Evolutionary conservation across 805 yeast species (phyloP).

Genomic region (Metschnikowia henanensis): DNA sequence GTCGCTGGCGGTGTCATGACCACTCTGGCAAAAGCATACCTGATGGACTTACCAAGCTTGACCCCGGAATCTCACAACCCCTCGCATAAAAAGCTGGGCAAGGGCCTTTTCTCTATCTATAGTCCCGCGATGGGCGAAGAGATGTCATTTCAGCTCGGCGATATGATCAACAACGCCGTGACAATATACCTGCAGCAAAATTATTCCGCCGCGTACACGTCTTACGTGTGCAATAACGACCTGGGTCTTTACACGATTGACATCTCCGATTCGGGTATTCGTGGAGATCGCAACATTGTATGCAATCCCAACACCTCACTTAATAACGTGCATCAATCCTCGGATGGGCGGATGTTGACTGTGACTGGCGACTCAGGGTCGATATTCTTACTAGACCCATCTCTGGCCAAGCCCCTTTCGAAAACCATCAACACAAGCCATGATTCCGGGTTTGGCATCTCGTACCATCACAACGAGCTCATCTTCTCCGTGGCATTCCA

Average conservation of each 20-base stretch:
- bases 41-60: slow-evolving; percentile 26
- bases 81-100: slow-evolving; percentile 35
- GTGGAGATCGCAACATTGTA: slow-evolving; percentile 43
- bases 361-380: slow-evolving; percentile 79
- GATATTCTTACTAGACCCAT: slow-evolving; percentile 56
- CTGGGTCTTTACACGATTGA: slow-evolving; percentile 65
- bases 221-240: slow-evolving; percentile 85
- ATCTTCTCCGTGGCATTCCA: slow-evolving; percentile 82
- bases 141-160: slow-evolving; percentile 64
- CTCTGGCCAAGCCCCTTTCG: slow-evolving; percentile 26
- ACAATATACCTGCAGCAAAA: slow-evolving; percentile 38
- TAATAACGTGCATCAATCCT: slow-evolving; percentile 67
- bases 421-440: slow-evolving; percentile 54
- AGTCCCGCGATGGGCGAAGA: slow-evolving; percentile 49
- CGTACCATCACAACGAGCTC: slow-evolving; percentile 73
- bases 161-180: slow-evolving; percentile 81
- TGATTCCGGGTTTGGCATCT: slow-evolving; percentile 82
- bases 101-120: slow-evolving; percentile 65
- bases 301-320: slow-evolving; percentile 61
- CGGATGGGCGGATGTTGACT: slow-evolving; percentile 39
- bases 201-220: slow-evolving; percentile 42
- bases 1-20: slow-evolving; percentile 50
- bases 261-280: slow-evolving; percentile 45
- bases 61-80: slow-evolving; percentile 6
- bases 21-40: slow-evolving; percentile 33